Evolutionary conservation across 228 moss, liverwort and hornwort genomes (phyloP), one percentile per base, ranked within the genome.

Genomic region (Sphagnum magellanicum): DNA sequence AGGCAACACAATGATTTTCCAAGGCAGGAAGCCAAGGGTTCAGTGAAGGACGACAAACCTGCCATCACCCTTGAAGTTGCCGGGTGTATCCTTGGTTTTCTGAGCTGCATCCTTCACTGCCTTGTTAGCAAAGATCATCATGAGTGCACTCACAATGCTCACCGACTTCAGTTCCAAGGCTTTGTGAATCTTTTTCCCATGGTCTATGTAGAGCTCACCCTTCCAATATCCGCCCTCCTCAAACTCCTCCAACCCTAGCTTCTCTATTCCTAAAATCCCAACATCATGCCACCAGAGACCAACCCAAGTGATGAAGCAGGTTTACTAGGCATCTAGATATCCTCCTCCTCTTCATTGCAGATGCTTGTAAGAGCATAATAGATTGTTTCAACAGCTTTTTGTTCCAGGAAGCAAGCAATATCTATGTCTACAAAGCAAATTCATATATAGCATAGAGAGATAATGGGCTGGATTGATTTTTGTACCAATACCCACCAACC

Each of bases 121-220:
- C 68, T 88, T 87, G 75, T 91, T 91, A 8, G 75, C 72, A 0
- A 87, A 68, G 3, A 97, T 52, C 78, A 93, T 92, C 83, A 64
- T 83, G 3, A 91, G 49, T 1, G 93, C 78, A 16, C 86, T 80
- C 51, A 85, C 67, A 69, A 68, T 72, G 5, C 88, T 83, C 15
- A 97, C 88, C 72, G 86, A 91, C 60, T 89, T 90, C n/a, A 93
- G 82, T 49, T 79, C 84, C 71, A 97, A 65, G 8, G 90, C 91
- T 4, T 71, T 78, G 60, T 89, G 89, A 2, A 92, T 89, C 68
- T 90, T 97, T 78, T 97, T 97, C 10, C 88, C 93, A 57, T 89
- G 84, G 74, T 97, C 96, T 4, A 97, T 83, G 77, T 97, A 97
- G 16, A 97, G 76, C 75, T 97, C 96, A 50, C 93, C 88, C 48